These are phyloP conservation scores for Ceratocystiopsis minuta DNA, from an alignment of 2,329 filamentous ascomycete species.

Conservation along the genomic window DNA sequence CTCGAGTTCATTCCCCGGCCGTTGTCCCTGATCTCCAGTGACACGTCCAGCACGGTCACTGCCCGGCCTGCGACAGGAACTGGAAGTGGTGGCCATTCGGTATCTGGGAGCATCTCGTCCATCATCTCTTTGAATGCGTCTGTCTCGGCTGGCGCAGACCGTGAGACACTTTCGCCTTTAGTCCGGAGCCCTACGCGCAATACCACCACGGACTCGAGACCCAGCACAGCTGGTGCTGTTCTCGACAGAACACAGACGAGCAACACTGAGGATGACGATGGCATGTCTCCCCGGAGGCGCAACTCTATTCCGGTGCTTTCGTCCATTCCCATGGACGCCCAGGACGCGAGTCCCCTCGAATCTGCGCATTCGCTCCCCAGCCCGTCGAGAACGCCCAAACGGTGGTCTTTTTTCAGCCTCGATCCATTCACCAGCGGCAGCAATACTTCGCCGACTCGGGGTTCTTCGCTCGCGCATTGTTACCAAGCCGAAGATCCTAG, in stretches of 20 bases:
- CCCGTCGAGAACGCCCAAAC: slow-evolving; percentile 33
- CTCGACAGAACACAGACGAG: slow-evolving; percentile 31
- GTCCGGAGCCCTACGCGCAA: slow-evolving; percentile 23
- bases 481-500: not conserved
- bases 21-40: slow-evolving; percentile 66
- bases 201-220: slow-evolving; percentile 30
- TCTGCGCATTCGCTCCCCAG: slow-evolving; percentile 23
- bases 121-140: slow-evolving; percentile 41
- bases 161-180: slow-evolving; percentile 19
- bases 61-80: slow-evolving; percentile 26
- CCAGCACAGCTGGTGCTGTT: slow-evolving; percentile 55
- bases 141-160: slow-evolving; percentile 20
- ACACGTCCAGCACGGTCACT: slow-evolving; percentile 62
- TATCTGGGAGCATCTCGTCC: slow-evolving; percentile 66
- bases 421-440: slow-evolving; percentile 29
- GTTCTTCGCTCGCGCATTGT: slow-evolving; percentile 12
- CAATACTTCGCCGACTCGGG: slow-evolving; percentile 26
- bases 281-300: slow-evolving; percentile 28
- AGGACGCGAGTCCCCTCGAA: slow-evolving; percentile 6
- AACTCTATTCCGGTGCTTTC: slow-evolving; percentile 40
- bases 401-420: slow-evolving; percentile 45
- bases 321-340: slow-evolving; percentile 21
- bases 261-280: slow-evolving; percentile 15
- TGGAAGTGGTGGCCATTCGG: slow-evolving; percentile 37
- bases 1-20: slow-evolving; percentile 72